Conservation (phyloP, 306 rosid species). For the Clitoria ternatea region DNA sequence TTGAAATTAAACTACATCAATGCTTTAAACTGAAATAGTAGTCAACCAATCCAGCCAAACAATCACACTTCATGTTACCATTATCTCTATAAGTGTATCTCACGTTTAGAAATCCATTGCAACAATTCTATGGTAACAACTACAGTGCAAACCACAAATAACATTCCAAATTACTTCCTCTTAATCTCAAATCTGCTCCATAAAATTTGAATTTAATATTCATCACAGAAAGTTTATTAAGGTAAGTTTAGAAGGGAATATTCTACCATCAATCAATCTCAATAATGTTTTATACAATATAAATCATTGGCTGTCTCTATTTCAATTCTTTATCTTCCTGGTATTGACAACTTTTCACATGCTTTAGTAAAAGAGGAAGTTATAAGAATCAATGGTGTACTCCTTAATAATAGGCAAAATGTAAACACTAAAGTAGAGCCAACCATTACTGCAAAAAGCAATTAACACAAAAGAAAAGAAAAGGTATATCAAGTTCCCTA, state of each 20-base stretch:
- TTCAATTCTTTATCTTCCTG: neutral
- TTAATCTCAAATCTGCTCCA: neutral
- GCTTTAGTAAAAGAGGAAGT: conserved; percentile 5
- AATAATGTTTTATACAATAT: neutral
- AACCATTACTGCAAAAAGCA: too few relatives aligned
- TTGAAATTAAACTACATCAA: neutral
- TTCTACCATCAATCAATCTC: neutral
- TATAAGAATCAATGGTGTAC: conserved; percentile 33
- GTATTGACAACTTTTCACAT: neutral
- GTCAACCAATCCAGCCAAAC: neutral
- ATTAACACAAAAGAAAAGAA: too few relatives aligned
- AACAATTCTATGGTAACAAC: neutral
- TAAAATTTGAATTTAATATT: neutral
- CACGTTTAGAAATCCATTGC: neutral
- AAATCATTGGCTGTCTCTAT: neutral
- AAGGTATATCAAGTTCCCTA: too few relatives aligned
- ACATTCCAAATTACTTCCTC: neutral
- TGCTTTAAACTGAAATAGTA: conserved; percentile 1
- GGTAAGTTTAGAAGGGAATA: neutral
- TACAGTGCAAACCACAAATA: neutral
- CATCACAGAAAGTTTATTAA: neutral
- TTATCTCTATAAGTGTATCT: neutral
- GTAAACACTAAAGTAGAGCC: too few relatives aligned
- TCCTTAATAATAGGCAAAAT: conserved; percentile 53
- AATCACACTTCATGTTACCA: neutral